Base-by-base conservation (phyloP, 129 eudicot genomes). In the Flaveria sonorensis region DNA sequence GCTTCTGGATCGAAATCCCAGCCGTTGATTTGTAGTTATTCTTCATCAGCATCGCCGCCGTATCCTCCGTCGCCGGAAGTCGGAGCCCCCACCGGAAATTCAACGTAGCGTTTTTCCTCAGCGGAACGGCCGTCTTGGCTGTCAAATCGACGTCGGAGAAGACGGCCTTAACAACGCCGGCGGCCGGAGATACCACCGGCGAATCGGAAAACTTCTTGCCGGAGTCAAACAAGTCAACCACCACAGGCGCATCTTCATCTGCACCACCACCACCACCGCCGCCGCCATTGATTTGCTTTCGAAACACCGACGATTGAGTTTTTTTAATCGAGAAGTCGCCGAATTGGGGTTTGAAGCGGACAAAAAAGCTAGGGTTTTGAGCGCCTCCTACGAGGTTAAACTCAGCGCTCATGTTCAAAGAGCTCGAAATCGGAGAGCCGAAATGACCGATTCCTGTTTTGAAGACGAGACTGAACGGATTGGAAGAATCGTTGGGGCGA, bases 51-150 rank as follows among this genome's bases (percentile, higher is more conserved):
- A 69, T 84, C 70, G 60, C 66, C 71, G 68, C 85, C 60, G 72
- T 63, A 4, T 77, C 82, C 53, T 69, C 72, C 60, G 55, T 76
- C 68, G 69, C 68, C 84, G 96, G 94, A 48, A 88, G 75, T 71
- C 85, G 76, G 19, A 93, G 57, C 8, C 98, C 95, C 98, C 98
- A 93, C 16, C 95, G 88, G 77, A 88, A 81, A 71, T 84, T 93
- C 89, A 90, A 52, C 52, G 53, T 75, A 6, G 88, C 97, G 24
- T 82, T 73, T 55, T 81, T 85, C 23, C 87, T 16, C 47, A 93
- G 6, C 21, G 97, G 96, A 28, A 93, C 43, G 3, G 70, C 70
- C 32, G 93, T 88, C 73, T 75, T 84, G 42, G 96, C 96, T 6
- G 83, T 76, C 66, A 86, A 39, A 77, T 85, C 92, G 4, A 79